These are phyloP conservation scores for Camillea tinctor DNA, from an alignment of 2,329 filamentous ascomycete species.

Conservation along the genomic window DNA sequence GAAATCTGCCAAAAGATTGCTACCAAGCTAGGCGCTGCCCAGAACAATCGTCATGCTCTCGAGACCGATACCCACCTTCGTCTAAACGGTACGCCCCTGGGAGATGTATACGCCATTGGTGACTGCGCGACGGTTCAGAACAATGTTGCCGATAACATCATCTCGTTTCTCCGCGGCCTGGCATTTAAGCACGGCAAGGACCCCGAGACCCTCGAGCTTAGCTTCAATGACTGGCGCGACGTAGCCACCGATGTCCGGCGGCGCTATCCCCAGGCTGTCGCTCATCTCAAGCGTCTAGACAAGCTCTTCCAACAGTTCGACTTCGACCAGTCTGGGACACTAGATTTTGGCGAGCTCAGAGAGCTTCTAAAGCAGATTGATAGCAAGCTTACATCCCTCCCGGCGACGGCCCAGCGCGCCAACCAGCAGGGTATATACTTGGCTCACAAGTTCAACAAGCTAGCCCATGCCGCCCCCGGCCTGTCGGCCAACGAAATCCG, in stretches of 20 bases:
- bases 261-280: slow-evolving; percentile 86
- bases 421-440: slow-evolving; percentile 96
- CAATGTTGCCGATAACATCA: slow-evolving; percentile 88
- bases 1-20: slow-evolving; percentile 76
- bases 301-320: slow-evolving; percentile 91
- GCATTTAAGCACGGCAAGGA: slow-evolving; percentile 92
- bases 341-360: slow-evolving; percentile 89
- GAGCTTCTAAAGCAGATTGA: slow-evolving; percentile 92
- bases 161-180: slow-evolving; percentile 83
- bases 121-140: slow-evolving; percentile 98
- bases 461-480: slow-evolving; percentile 74
- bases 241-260: slow-evolving; percentile 82
- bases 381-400: slow-evolving; percentile 87
- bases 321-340: slow-evolving; percentile 85
- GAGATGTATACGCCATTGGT: slow-evolving; percentile 94
- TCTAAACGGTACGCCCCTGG: slow-evolving; percentile 81
- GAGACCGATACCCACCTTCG: slow-evolving; percentile 94
- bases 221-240: slow-evolving; percentile 82
- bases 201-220: slow-evolving; percentile 81
- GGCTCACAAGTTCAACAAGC: slow-evolving; percentile 88
- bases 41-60: slow-evolving; percentile 87
- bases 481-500: slow-evolving; percentile 76
- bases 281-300: slow-evolving; percentile 85
- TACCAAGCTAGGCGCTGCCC: slow-evolving; percentile 69
- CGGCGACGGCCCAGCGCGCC: slow-evolving; percentile 92